A percentile compares a stretch with the other conserved stretches of the same genome.
phyloP scores from a whole-genome alignment of 768 basidiomycete species.

The Lentinula sp. region DNA sequence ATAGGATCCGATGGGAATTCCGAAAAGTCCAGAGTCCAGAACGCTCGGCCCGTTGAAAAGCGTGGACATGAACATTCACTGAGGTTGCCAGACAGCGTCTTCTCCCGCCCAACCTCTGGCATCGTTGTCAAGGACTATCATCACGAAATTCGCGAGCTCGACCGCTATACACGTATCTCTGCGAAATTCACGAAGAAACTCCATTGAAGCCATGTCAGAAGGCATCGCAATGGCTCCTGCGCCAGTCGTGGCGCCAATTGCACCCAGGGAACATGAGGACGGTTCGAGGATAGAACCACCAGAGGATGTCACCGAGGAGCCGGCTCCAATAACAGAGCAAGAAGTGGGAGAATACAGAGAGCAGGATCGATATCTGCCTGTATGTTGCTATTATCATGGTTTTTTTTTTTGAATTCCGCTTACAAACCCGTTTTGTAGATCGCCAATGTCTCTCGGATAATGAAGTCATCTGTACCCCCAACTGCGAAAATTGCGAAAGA shows the following conservation, averaged over 20 bases:
- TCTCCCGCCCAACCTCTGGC: background rate
- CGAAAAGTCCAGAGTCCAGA: background rate
- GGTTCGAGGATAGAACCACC: constrained; percentile 25
- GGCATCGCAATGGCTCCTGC: background rate
- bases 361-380: constrained; percentile 93
- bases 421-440: constrained; percentile 46
- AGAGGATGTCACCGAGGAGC: constrained; percentile 42
- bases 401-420: background rate
- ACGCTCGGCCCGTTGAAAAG: background rate
- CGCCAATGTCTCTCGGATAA: constrained; percentile 96
- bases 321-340: constrained; percentile 79
- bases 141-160: background rate
- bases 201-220: background rate
- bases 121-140: background rate
- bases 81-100: background rate
- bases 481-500: constrained; percentile 97
- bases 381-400: constrained; percentile 29
- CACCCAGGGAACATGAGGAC: constrained; percentile 14
- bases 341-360: constrained; percentile 94
- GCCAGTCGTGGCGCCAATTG: background rate
- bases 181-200: background rate
- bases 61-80: background rate
- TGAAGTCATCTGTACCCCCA: constrained; percentile 86
- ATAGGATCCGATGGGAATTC: background rate
- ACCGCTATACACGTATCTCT: background rate